Evolutionary conservation across 306 rosid species (phyloP).

Genomic region (Fagus crenata): DNA sequence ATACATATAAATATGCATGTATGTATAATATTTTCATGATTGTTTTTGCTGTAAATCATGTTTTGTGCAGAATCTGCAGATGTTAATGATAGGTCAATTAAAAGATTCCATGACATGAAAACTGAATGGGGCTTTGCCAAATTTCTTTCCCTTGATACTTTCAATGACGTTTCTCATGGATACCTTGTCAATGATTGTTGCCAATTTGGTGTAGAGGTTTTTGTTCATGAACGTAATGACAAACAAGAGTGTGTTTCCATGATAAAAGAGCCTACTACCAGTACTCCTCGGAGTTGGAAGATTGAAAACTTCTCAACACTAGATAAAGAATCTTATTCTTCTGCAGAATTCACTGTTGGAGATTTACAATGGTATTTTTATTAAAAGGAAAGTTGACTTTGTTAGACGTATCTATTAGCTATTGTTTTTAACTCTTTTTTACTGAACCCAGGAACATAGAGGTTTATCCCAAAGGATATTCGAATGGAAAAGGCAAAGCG

Average conservation of each 20-base stretch:
- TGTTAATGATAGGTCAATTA: no score
- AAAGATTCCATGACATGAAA: neutral
- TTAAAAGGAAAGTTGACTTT: neutral
- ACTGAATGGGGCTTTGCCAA: neutral
- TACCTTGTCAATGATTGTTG: conserved; percentile 2
- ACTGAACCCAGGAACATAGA: neutral
- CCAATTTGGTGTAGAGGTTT: no score
- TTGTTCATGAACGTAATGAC: neutral
- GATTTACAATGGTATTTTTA: neutral
- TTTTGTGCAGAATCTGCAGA: no score
- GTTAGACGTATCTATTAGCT: neutral
- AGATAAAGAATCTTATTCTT: neutral
- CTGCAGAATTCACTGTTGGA: neutral
- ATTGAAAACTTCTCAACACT: neutral
- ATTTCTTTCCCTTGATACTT: neutral
- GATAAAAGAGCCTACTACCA: neutral
- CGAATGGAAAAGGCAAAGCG: neutral
- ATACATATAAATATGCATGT: no score
- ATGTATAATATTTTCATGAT: no score
- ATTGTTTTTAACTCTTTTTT: neutral
- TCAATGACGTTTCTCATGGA: neutral
- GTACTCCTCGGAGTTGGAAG: neutral
- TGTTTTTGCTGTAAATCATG: no score
- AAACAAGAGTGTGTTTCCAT: neutral
- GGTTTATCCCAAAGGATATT: neutral